Percentiles rank a stretch among this genome's conserved stretches.
These are phyloP conservation scores for Phalaenopsis equestris DNA, from an alignment of 106 monocot species.

Conservation along the genomic window DNA sequence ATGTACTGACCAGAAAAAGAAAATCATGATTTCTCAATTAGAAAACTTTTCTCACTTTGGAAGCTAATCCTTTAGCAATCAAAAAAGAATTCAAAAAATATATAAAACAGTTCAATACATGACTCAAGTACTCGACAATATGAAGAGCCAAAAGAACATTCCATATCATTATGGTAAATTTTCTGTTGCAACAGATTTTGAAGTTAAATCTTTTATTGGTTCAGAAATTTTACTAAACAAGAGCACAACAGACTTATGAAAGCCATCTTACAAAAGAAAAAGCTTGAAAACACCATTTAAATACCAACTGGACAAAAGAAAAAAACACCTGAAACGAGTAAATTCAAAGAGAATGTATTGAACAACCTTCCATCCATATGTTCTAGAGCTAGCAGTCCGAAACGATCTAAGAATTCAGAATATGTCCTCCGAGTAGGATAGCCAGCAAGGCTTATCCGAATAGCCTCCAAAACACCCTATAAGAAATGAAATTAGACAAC, in stretches of 20 bases:
- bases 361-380: conserved; percentile 68
- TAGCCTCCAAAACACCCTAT: conserved; percentile 95
- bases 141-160: not conserved
- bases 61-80: not conserved
- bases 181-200: not conserved
- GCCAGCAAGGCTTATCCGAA: conserved; percentile 96
- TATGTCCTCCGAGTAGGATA: conserved; percentile 92
- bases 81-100: not conserved
- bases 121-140: not conserved
- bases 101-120: not conserved
- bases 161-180: not conserved
- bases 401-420: conserved; percentile 88
- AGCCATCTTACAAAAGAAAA: not conserved
- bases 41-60: not conserved
- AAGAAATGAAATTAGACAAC: not conserved
- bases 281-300: not conserved
- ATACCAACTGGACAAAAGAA: not conserved
- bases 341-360: not conserved
- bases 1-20: not conserved
- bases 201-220: not conserved
- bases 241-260: not conserved
- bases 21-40: not conserved
- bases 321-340: not conserved
- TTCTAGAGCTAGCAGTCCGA: conserved; percentile 64
- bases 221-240: not conserved